Conservation (phyloP, 2,329 filamentous ascomycete species). For the Rutstroemia sp. region DNA sequence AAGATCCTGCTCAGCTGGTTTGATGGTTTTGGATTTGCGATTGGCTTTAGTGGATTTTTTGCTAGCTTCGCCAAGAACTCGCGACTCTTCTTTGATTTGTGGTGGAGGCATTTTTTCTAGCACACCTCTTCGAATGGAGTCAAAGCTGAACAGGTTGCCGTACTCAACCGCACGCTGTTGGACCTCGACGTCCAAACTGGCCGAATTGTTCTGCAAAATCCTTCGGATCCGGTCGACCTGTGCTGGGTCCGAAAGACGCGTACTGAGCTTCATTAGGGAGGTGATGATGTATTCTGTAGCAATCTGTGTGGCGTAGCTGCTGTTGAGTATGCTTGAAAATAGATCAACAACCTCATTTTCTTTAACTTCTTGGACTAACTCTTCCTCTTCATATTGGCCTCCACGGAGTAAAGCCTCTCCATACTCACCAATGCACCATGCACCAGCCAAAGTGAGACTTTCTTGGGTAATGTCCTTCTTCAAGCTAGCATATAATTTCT, state of each 20-base stretch:
- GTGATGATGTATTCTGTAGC: conserved; percentile 95
- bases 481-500: conserved; percentile 84
- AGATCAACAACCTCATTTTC: conserved; percentile 88
- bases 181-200: conserved; percentile 88
- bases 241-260: conserved; percentile 72
- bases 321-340: conserved; percentile 88
- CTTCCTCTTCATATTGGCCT: conserved; percentile 90
- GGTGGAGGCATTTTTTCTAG: conserved; percentile 97
- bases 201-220: conserved; percentile 68
- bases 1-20: conserved; percentile 85
- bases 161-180: conserved; percentile 97
- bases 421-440: conserved; percentile 98
- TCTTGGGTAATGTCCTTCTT: conserved; percentile 98
- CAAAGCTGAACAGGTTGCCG: conserved; percentile 84
- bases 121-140: conserved; percentile 80
- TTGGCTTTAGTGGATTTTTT: conserved; percentile 63
- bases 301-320: conserved; percentile 85
- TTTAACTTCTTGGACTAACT: conserved; percentile 71
- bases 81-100: conserved; percentile 91
- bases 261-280: conserved; percentile 89
- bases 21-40: conserved; percentile 68
- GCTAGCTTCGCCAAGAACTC: conserved; percentile 76
- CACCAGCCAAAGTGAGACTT: conserved; percentile 82
- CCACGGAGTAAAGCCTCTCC: conserved; percentile 83
- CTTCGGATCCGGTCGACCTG: conserved; percentile 81